These are phyloP conservation scores for Solanum aculeatissimum DNA, from an alignment of 305 asterid genomes.

Conservation along the genomic window DNA sequence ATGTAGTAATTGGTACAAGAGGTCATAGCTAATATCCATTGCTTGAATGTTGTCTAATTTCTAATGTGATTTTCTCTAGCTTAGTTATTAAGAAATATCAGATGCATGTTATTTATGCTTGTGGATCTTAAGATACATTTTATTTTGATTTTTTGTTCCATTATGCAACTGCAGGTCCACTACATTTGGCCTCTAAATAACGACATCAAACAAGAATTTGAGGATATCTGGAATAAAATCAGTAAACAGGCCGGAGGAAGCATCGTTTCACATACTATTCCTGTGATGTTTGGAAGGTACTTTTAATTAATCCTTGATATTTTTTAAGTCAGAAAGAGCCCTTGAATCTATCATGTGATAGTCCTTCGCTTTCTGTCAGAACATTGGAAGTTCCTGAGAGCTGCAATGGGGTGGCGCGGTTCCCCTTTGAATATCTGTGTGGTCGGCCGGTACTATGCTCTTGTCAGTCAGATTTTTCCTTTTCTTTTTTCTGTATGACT, in stretches of 20 bases:
- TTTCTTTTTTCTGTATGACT: not conserved
- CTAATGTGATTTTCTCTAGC: not conserved
- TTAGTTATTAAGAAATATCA: not conserved
- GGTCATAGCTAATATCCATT: not conserved
- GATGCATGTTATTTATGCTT: not conserved
- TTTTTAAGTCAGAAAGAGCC: not conserved
- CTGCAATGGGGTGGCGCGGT: slow-evolving; percentile 84
- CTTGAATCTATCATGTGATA: not conserved
- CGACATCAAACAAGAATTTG: slow-evolving; percentile 34
- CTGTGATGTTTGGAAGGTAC: slow-evolving; percentile 97
- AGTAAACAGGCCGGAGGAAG: slow-evolving; percentile 38
- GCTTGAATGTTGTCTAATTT: not conserved
- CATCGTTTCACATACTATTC: slow-evolving; percentile 50
- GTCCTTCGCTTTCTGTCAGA: slow-evolving; percentile 31
- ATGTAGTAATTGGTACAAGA: not conserved
- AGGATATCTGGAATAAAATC: slow-evolving; percentile 47
- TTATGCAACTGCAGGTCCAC: slow-evolving; percentile 42
- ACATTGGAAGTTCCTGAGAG: slow-evolving; percentile 69
- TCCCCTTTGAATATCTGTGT: slow-evolving; percentile 75
- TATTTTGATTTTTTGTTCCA: not conserved
- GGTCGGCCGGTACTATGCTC: slow-evolving; percentile 61
- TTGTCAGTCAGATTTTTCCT: not conserved
- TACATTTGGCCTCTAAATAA: slow-evolving; percentile 78
- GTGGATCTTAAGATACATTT: not conserved
- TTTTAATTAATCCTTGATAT: not conserved